These are phyloP conservation scores for Linanthus parryae DNA, from an alignment of 148 eudicot species.

Conservation along the genomic window DNA sequence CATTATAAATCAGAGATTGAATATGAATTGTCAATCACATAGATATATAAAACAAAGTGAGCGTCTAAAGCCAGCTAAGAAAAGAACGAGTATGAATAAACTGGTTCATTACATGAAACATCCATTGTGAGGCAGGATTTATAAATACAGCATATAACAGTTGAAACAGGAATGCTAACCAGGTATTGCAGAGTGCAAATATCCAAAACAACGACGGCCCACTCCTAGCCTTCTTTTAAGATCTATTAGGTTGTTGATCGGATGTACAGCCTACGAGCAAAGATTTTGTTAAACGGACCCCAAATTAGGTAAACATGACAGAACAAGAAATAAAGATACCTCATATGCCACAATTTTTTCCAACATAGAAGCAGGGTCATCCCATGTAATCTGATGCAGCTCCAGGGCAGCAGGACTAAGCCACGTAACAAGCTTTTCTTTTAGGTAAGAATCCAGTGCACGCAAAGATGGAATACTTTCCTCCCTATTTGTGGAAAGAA, in stretches of 20 bases:
- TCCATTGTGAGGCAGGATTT: not conserved
- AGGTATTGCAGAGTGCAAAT: conserved; percentile 92
- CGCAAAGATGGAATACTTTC: conserved; percentile 71
- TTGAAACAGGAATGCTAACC: conserved; percentile 41
- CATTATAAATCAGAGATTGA: too few species aligned
- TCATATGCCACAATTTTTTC: conserved; percentile 95
- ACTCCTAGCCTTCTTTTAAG: conserved; percentile 92
- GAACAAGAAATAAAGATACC: conserved; percentile 31
- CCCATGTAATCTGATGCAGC: conserved; percentile 91
- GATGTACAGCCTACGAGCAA: conserved; percentile 89
- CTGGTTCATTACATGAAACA: too few species aligned
- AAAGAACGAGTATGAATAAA: too few species aligned
- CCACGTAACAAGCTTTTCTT: conserved; percentile 92
- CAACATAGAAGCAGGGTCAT: conserved; percentile 92
- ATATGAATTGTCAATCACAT: too few species aligned
- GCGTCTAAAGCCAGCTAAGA: too few species aligned
- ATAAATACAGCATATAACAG: not conserved
- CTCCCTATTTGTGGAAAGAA: conserved; percentile 36
- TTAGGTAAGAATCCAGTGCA: conserved; percentile 84
- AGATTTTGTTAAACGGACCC: conserved; percentile 14
- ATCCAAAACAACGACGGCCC: conserved; percentile 96
- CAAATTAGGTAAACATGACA: conserved; percentile 6
- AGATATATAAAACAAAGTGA: too few species aligned
- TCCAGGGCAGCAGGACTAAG: conserved; percentile 94
- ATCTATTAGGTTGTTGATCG: conserved; percentile 87